phyloP scores from a whole-genome alignment of 371 early-diverging fungal species.

The Mortierella sp. region DNA sequence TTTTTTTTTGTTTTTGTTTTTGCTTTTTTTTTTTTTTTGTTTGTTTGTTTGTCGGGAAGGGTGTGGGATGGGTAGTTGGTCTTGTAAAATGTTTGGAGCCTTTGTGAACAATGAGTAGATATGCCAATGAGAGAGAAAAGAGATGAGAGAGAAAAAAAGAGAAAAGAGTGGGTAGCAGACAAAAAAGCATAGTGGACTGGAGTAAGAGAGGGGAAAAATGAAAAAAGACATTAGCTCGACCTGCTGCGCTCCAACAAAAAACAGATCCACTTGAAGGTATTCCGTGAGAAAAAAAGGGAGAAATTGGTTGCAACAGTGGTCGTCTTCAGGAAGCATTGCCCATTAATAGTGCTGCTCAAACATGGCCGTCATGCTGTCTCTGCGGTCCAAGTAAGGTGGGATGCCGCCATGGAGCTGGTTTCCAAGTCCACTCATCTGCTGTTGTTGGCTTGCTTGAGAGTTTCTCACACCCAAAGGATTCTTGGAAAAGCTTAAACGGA shows the following conservation, averaged over 20 bases:
- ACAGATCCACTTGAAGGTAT: too few relatives aligned
- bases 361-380: constrained; percentile 51
- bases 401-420: constrained; percentile 32
- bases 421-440: constrained; percentile 42
- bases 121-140: constrained; percentile 13
- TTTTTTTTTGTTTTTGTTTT: constrained; percentile 3
- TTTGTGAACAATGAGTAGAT: constrained; percentile 10
- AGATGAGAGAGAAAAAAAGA: neutral
- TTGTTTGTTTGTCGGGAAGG: neutral
- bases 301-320: neutral
- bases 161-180: neutral
- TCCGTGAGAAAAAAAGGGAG: too few relatives aligned
- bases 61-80: too few relatives aligned
- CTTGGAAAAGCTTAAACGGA: constrained; percentile 93
- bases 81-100: too few relatives aligned
- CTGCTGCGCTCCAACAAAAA: too few relatives aligned
- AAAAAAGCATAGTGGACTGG: neutral
- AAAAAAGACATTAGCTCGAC: neutral
- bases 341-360: constrained; percentile 39
- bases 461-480: constrained; percentile 88
- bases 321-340: too few relatives aligned
- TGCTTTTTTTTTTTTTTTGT: neutral
- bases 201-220: neutral
- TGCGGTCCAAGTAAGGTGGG: constrained; percentile 34
- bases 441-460: constrained; percentile 32